Percentiles rank a stretch among this genome's conserved stretches.
Conservation (phyloP, 768 basidiomycete genomes). For the Boletellus sp. region DNA sequence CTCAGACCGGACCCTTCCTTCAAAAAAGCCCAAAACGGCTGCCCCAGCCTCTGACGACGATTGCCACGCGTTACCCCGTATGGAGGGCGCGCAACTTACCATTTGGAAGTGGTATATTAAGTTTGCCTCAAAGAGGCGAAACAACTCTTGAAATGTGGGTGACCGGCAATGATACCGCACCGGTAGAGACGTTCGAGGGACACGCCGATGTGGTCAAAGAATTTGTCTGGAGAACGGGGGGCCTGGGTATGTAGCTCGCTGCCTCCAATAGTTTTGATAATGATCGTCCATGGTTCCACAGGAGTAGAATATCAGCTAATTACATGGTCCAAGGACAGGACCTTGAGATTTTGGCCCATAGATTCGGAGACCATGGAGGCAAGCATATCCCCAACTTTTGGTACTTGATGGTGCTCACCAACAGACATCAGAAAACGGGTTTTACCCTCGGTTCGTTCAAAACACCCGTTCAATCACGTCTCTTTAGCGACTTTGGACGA, state of each 20-base stretch:
- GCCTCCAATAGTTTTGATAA: background rate
- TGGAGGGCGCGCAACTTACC: constrained; percentile 93
- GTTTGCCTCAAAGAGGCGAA: constrained; percentile 84
- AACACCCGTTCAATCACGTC: constrained; percentile 24
- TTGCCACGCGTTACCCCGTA: constrained; percentile 82
- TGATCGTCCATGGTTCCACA: constrained; percentile 7
- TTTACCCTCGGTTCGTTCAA: constrained; percentile 31
- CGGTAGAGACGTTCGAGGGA: constrained; percentile 78
- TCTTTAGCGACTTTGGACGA: constrained; percentile 22
- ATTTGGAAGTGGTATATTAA: constrained; percentile 85
- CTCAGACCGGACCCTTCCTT: constrained; percentile 3
- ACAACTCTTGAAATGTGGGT: constrained; percentile 83
- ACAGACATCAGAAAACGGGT: constrained; percentile 45
- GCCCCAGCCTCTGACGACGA: constrained; percentile 43
- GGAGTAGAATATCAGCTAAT: constrained; percentile 61
- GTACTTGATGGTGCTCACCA: constrained; percentile 8
- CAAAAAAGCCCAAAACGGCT: constrained; percentile 8
- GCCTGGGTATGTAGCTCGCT: constrained; percentile 38
- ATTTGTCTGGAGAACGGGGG: constrained; percentile 89
- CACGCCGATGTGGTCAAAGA: constrained; percentile 95
- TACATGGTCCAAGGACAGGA: constrained; percentile 88
- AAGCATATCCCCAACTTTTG: constrained; percentile 6
- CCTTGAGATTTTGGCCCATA: constrained; percentile 88
- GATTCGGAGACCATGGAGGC: constrained; percentile 68
- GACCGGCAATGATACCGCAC: constrained; percentile 27